These are phyloP conservation scores for Tetraselmis chui DNA, from an alignment of 139 green algal genomes.

Conservation along the genomic window DNA sequence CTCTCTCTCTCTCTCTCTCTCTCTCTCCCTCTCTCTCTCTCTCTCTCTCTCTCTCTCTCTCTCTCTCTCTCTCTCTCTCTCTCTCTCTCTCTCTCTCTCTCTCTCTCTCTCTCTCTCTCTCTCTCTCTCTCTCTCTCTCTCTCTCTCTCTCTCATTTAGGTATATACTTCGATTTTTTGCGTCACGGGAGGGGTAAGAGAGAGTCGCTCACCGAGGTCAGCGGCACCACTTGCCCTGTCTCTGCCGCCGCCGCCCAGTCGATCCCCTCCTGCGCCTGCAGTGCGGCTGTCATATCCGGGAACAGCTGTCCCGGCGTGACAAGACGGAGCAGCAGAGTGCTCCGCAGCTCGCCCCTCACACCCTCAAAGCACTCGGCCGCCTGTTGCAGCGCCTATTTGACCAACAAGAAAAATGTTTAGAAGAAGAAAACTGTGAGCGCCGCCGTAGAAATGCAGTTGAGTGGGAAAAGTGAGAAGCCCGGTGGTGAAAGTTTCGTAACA, in stretches of 20 bases:
- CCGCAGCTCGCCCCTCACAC: not conserved
- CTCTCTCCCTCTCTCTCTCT: no score
- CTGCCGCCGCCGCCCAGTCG: conserved; percentile 77
- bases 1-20: no score
- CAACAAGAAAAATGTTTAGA: no score
- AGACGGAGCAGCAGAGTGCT: conserved; percentile 28
- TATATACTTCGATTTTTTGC: conserved; percentile 4
- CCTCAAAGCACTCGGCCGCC: conserved; percentile 29
- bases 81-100: no score
- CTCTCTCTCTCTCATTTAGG: not conserved
- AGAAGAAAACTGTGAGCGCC: no score
- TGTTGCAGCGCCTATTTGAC: conserved; percentile 53
- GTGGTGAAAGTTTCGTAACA: no score
- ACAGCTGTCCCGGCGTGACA: conserved; percentile 28
- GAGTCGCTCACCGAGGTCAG: not conserved
- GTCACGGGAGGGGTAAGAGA: no score
- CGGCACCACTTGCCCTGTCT: conserved; percentile 64
- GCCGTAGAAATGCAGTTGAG: no score
- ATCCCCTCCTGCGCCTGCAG: conserved; percentile 51
- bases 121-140: not conserved
- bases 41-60: no score
- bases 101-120: no score
- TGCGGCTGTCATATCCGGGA: conserved; percentile 32
- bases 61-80: no score
- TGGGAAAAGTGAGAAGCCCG: no score